phyloP scores from a whole-genome alignment of 164 flowering plant species.

The Nelumbo lutea region DNA sequence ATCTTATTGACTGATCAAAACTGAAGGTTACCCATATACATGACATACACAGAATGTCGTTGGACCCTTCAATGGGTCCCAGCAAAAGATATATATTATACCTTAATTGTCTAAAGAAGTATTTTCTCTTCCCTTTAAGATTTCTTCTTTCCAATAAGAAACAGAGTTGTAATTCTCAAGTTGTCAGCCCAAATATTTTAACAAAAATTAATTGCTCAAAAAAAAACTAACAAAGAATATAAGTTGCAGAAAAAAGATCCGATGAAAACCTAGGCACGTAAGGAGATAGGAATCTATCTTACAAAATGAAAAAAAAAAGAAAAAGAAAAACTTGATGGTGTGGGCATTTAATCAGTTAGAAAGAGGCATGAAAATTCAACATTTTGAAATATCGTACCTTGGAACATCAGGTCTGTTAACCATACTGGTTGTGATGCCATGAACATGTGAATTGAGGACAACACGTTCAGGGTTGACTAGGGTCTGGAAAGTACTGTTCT shows the following conservation, averaged over 20 bases:
- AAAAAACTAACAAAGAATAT: neutral
- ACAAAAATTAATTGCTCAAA: too few species aligned
- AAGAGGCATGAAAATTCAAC: neutral
- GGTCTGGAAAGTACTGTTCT: conserved; percentile 81
- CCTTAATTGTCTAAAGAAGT: too few species aligned
- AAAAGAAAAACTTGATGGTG: neutral
- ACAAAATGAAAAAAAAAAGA: neutral
- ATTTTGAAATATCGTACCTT: conserved; percentile 40
- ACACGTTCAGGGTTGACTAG: conserved; percentile 65
- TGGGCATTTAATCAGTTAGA: neutral
- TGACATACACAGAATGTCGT: too few species aligned
- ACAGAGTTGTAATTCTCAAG: too few species aligned
- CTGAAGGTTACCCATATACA: too few species aligned
- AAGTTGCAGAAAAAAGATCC: neutral
- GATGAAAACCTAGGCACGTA: neutral
- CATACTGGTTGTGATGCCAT: conserved; percentile 70
- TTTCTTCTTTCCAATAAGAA: too few species aligned
- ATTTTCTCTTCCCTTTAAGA: too few species aligned
- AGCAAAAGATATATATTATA: too few species aligned
- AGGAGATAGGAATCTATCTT: too few species aligned
- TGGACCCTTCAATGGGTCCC: too few species aligned
- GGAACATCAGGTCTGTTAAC: conserved; percentile 72
- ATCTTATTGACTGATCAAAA: too few species aligned
- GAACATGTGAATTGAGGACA: conserved; percentile 59
- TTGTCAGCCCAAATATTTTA: too few species aligned